phyloP scores from a whole-genome alignment of 2,329 filamentous ascomycete genomes.

The Monilinia fructigena region DNA sequence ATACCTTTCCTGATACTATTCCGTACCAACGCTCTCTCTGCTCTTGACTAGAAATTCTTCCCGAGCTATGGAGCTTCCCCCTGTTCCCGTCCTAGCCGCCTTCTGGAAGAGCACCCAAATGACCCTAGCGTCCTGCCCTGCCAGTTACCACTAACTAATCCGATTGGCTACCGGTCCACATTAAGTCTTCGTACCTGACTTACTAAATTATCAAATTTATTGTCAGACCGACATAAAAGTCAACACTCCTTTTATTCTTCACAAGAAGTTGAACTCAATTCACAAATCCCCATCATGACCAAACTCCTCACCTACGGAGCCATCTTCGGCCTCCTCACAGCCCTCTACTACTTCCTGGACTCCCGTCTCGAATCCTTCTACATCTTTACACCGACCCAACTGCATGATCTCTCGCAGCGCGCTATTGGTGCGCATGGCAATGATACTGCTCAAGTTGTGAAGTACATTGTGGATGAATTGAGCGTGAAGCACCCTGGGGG shows the following conservation, averaged over 20 bases:
- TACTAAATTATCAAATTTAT: slow-evolving; percentile 15
- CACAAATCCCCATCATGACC: slow-evolving; percentile 19
- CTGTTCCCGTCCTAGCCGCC: slow-evolving; percentile 1
- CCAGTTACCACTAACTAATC: neutral
- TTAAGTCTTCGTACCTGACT: slow-evolving; percentile 5
- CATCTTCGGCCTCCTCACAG: slow-evolving; percentile 54
- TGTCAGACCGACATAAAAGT: slow-evolving; percentile 5
- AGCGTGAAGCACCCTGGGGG: slow-evolving; percentile 47
- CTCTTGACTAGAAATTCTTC: neutral
- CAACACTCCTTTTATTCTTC: neutral
- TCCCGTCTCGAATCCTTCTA: slow-evolving; percentile 59
- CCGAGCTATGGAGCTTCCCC: slow-evolving; percentile 16
- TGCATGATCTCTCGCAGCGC: slow-evolving; percentile 66
- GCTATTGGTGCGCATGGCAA: slow-evolving; percentile 70
- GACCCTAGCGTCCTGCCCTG: slow-evolving; percentile 1
- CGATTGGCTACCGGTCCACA: slow-evolving; percentile 16
- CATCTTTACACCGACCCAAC: slow-evolving; percentile 67
- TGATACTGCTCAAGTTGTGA: slow-evolving; percentile 67
- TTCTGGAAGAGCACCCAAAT: neutral
- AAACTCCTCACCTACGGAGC: slow-evolving; percentile 47
- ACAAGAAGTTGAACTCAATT: neutral
- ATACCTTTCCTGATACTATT: neutral
- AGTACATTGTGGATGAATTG: slow-evolving; percentile 69
- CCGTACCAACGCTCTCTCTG: neutral
- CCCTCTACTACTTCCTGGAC: slow-evolving; percentile 56